Base-by-base conservation (phyloP, 768 basidiomycete species). In the Sistotremastrum niveocremeum region DNA sequence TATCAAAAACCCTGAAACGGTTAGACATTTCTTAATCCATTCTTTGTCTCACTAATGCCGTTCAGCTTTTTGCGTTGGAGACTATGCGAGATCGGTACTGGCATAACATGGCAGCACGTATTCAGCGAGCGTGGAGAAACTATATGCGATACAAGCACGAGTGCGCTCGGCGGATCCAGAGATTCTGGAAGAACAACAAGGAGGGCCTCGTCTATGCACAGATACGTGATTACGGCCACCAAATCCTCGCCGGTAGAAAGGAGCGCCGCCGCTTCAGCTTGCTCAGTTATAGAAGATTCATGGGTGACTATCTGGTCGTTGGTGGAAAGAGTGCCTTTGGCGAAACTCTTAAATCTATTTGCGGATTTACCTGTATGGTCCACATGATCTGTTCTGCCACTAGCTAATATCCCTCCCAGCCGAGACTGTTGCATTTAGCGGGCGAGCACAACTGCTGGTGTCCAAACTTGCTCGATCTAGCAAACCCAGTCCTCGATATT, bases 101-200 rank as follows among this genome's bases (percentile, higher is more conserved):
- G 95, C 95, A 99, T 62, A 98, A 97, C 63, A 99, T 99, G 95
- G 95, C 95, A 0, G 77, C 67, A 29, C 83, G 95, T 39, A 99
- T 99, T 44, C 95, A 99, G 62, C 81, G 95, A 34, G 90, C 90
- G 4, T 99, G 81, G 75, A 74, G 94, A 48, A 94, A 95, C 60
- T 95, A 95, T 62, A 76, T 93, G 74, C 78, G 94, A 6, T 88
- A 95, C 65, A 90, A 86, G 64, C 77, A 91, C 54, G 95, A 97
- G 58, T 94, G 89, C 56, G 95, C 95, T 7, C 76, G 75, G 34
- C 83, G 90, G 45, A 98, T 99, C 45, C 95, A 98, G 60, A 71
- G 93, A 46, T 98, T 97, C 74, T 99, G 95, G 95, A 88, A 83
- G 70, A 89, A 89, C 63, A 97, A 97, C 71, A 98, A 97, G 62